Evolutionary conservation across 139 green algal genomes (phyloP).

Genomic region (Edaphochlamys debaryana): DNA sequence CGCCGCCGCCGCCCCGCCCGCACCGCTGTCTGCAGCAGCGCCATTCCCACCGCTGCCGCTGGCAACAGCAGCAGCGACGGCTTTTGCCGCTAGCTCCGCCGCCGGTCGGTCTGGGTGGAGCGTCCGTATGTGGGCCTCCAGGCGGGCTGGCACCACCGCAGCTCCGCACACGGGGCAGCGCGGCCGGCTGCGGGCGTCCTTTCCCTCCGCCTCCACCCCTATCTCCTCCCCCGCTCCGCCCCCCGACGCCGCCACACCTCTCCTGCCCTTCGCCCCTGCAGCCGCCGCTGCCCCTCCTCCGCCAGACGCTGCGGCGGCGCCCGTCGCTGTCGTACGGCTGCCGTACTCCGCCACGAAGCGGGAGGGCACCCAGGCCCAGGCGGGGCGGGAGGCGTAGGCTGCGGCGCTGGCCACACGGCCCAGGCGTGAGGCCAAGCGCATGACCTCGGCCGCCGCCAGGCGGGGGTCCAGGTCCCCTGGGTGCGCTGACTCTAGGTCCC

Average conservation of each 20-base stretch:
- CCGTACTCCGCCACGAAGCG: too few species aligned
- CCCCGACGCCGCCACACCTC: too few species aligned
- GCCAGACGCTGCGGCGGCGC: too few species aligned
- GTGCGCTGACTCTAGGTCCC: constrained; percentile 24
- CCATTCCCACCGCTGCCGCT: not conserved
- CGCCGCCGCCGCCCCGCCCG: not conserved
- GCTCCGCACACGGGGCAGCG: constrained; percentile 5
- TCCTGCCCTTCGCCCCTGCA: too few species aligned
- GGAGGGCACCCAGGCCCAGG: too few species aligned
- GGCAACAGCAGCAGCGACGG: not conserved
- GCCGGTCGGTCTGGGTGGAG: not conserved
- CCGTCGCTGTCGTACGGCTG: not conserved
- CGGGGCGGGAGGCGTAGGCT: not conserved
- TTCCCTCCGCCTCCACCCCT: not conserved
- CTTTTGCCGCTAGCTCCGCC: not conserved
- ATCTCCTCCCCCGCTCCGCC: not conserved
- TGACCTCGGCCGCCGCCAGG: constrained; percentile 10
- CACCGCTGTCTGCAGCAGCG: not conserved
- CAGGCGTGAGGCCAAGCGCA: not conserved
- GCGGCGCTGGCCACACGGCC: not conserved
- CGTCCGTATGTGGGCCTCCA: not conserved
- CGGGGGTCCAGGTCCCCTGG: constrained; percentile 24
- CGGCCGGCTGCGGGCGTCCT: not conserved
- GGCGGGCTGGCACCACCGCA: not conserved
- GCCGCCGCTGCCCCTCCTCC: too few species aligned